Evolutionary conservation across 192 early-diverging fungal genomes (phyloP).

Genomic region (Podila verticillata): DNA sequence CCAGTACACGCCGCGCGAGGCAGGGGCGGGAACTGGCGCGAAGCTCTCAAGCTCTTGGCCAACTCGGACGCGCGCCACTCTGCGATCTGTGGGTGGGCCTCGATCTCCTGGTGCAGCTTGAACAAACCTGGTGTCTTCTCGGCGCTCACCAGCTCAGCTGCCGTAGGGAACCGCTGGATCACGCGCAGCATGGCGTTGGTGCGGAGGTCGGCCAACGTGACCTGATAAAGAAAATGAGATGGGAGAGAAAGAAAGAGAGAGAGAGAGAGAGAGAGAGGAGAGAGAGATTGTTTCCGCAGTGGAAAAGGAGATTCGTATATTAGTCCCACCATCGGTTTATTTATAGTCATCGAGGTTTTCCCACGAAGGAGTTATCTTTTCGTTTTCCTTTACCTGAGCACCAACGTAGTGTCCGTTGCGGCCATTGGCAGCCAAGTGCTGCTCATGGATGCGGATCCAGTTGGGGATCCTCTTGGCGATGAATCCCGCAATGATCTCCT

Average conservation of each 20-base stretch:
- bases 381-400: constrained; percentile 13
- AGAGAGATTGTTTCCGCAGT: too few species aligned
- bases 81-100: constrained; percentile 24
- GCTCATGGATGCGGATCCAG: constrained; percentile 39
- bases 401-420: constrained; percentile 43
- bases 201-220: constrained; percentile 37
- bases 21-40: neutral
- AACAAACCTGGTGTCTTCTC: constrained; percentile 21
- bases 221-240: constrained; percentile 12
- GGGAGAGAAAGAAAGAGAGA: neutral
- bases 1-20: neutral
- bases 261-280: too few species aligned
- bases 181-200: constrained; percentile 6
- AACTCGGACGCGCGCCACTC: constrained; percentile 23
- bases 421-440: constrained; percentile 32
- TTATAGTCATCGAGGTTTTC: neutral
- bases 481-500: constrained; percentile 3
- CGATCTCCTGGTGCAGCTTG: constrained; percentile 19
- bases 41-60: constrained; percentile 19
- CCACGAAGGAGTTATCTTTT: neutral
- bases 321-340: neutral
- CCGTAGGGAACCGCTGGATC: constrained; percentile 11
- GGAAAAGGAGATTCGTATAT: neutral
- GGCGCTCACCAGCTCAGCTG: neutral
- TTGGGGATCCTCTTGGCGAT: constrained; percentile 12